phyloP scores from a whole-genome alignment of 208 protist genomes.

The Naegleria fowleri region DNA sequence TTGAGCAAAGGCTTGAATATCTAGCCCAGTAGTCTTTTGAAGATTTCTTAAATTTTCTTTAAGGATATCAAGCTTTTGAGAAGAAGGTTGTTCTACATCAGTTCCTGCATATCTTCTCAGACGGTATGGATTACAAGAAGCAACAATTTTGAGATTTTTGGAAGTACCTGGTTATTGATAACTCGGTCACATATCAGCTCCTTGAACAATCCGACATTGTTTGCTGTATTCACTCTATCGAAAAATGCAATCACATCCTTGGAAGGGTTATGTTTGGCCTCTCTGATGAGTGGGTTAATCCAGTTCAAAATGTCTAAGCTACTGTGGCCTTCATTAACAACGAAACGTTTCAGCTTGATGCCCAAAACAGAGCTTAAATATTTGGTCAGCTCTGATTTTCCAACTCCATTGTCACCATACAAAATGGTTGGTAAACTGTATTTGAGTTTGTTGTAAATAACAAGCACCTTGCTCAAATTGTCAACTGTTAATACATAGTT shows the following conservation, averaged over 20 bases:
- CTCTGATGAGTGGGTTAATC: background rate
- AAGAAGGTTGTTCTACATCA: background rate
- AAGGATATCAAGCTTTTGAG: background rate
- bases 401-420: constrained; percentile 57
- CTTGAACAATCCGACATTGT: constrained; percentile 47
- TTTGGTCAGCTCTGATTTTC: constrained; percentile 54
- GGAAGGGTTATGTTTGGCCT: background rate
- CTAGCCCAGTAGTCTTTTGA: background rate
- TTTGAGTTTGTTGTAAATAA: constrained; percentile 42
- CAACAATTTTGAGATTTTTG: constrained; percentile 41
- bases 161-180: background rate
- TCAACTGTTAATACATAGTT: constrained; percentile 56
- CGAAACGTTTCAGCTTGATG: constrained; percentile 33
- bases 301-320: constrained; percentile 28
- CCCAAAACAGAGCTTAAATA: constrained; percentile 31
- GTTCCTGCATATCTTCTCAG: constrained; percentile 16
- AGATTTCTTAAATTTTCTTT: background rate
- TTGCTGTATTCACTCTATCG: constrained; percentile 60
- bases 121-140: constrained; percentile 63
- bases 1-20: background rate
- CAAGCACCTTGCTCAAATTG: constrained; percentile 60
- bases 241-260: constrained; percentile 48
- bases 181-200: constrained; percentile 46
- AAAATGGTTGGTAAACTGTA: constrained; percentile 52
- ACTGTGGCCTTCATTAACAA: constrained; percentile 45